Evolutionary conservation across 176 grass and related monocot species (phyloP).

Genomic region (Musa beccarii): DNA sequence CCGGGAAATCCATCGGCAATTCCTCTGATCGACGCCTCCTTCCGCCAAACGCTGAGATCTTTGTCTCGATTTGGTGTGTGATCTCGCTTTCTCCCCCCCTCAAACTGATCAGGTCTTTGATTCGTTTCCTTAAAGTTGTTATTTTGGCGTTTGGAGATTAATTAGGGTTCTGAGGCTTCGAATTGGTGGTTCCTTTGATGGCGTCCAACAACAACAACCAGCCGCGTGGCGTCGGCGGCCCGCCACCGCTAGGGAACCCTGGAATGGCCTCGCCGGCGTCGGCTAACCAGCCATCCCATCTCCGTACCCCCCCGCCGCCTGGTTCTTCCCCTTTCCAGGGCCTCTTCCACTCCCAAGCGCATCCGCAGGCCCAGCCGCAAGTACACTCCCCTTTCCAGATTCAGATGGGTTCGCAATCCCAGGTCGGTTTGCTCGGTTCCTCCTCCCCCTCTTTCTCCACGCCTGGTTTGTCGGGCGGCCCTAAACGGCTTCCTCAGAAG

Average conservation of each 20-base stretch:
- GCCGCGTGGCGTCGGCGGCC: slow-evolving; percentile 2
- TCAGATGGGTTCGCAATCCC: slow-evolving; percentile 40
- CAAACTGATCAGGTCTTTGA: background rate
- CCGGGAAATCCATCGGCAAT: background rate
- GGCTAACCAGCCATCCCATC: slow-evolving; percentile 43
- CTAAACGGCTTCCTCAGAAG: slow-evolving; percentile 69
- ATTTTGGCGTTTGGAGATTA: background rate
- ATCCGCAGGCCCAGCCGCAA: slow-evolving; percentile 28
- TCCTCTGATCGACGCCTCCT: background rate
- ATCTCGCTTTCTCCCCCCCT: background rate
- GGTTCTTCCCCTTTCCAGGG: slow-evolving; percentile 44
- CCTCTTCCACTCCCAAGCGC: slow-evolving; percentile 49
- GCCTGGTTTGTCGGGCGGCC: slow-evolving; percentile 6
- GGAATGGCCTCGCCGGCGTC: slow-evolving; percentile 19
- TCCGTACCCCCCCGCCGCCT: slow-evolving; percentile 37
- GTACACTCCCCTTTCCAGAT: slow-evolving; percentile 79
- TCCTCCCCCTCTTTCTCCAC: slow-evolving; percentile 17
- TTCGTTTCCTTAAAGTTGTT: background rate
- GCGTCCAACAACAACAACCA: slow-evolving; percentile 7
- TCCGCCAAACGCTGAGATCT: background rate
- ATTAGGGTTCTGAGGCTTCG: background rate
- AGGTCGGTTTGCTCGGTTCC: slow-evolving; percentile 23
- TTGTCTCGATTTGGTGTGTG: background rate
- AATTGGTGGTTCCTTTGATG: background rate
- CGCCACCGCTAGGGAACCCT: slow-evolving; percentile 20